Base-by-base conservation (phyloP, 2,329 filamentous ascomycete genomes). In the Purpureocillium lavendulum region DNA sequence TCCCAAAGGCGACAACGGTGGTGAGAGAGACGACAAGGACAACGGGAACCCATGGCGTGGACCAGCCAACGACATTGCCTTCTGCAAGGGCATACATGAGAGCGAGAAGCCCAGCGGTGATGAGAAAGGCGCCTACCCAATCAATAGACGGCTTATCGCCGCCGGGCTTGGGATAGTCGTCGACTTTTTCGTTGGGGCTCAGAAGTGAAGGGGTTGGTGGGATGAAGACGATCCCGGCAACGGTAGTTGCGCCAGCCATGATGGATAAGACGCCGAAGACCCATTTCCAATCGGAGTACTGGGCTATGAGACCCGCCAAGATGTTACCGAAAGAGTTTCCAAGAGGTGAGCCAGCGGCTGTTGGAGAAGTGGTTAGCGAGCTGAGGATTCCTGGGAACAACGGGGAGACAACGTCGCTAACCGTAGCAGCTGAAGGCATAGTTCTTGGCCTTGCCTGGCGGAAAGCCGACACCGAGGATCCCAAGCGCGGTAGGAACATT, bases 401-500 rank as follows among this genome's bases (percentile, higher is more conserved):
- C n/a, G n/a, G n/a, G n/a, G n/a, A n/a, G n/a, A n/a, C n/a, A n/a
- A n/a, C n/a, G n/a, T n/a, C n/a, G n/a, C n/a, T n/a, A 52, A 71
- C 70, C 70, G 42, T 82, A 84, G 16, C 71, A 68, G 30, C 74
- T 75, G 48, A 86, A 84, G 2, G 80, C 80, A 52, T 83, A 82
- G 49, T 82, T 84, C 59, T 84, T 84, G 4, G 79, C 75, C 46
- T 75, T 79, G 0, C 81, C 78, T 0, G 80, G 79, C 1, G 74
- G 73, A 40, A 85, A 85, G 0, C 77, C 83, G 2, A 75, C 73
- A 1, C 80, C 80, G 3, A 86, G 57, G 30, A 85, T 84, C 0
- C 82, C 82, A 51, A 86, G 76, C 0, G 81, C 82, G 0, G 80
- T 84, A 0, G 82, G 81, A 1, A 84, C 77, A 51, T 82, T 84